Base-by-base conservation (phyloP, 148 eudicot species). In the Silene latifolia region DNA sequence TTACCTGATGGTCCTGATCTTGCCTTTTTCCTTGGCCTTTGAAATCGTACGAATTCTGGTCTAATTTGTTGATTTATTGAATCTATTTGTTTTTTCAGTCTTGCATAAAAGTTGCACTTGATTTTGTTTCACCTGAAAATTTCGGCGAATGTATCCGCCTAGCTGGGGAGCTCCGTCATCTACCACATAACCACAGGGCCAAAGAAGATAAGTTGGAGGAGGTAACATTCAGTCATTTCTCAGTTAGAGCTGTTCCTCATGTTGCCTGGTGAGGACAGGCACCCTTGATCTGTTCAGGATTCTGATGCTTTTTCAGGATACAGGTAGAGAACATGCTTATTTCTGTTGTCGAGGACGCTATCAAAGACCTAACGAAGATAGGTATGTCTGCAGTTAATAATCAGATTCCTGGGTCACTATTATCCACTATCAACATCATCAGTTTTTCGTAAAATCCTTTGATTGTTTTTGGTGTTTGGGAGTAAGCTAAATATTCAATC, bases 41-140 rank as follows among this genome's bases (percentile, higher is more conserved):
- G 17, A 13, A 48, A 48, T 14, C 1, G 54, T 3, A 48, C 13
- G 18, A 12, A 17, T 10, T 14, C 25, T 62, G 10, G 66, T 62
- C 5, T 24, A 7, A 25, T 24, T 23, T 23, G 14, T 27, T 63
- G 7, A 15, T 4, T 64, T 5, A 7, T 9, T 7, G 68, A 83
- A 80, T 3, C 11, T 47, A 3, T 71, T 44, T 75, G 56, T 48
- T 74, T 35, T 23, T 21, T 67, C 79, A 81, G 83, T 76, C 80
- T 17, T 81, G 83, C 65, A 81, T 81, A 51, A 81, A 81, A 17
- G 77, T 72, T 21, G 80, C 71, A 1, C 77, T 72, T 53, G 74
- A 68, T 56, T 81, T 81, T 67, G 77, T 81, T 7, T 81, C 83
- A 11, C 83, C 83, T 60, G 83, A 76, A 47, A 81, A 77, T 68